These are phyloP conservation scores for Taxawa tesnikishii DNA, from an alignment of 2,329 filamentous ascomycete species.

Conservation along the genomic window DNA sequence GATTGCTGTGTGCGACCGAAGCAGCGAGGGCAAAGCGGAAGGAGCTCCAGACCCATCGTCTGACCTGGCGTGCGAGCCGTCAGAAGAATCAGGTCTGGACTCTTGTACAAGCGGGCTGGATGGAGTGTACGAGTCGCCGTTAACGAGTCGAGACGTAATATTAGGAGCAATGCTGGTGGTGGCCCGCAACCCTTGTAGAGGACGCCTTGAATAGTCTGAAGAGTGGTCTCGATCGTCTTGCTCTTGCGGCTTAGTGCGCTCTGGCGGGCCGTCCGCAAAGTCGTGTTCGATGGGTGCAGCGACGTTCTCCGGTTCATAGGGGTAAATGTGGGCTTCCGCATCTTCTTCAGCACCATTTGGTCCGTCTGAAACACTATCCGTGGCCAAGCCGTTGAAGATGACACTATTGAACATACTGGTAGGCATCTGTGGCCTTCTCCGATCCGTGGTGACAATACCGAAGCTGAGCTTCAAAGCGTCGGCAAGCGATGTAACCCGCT, in stretches of 20 bases:
- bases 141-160: constrained; percentile 12
- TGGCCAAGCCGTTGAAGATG: constrained; percentile 43
- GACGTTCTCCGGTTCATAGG: constrained; percentile 7
- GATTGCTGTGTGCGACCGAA: constrained; percentile 14
- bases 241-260: constrained; percentile 5
- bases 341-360: constrained; percentile 15
- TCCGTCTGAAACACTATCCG: constrained; percentile 9
- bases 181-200: constrained; percentile 10
- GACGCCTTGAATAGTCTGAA: constrained; percentile 2
- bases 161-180: constrained; percentile 10
- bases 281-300: constrained; percentile 14
- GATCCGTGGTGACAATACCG: constrained; percentile 84
- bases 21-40: constrained; percentile 6
- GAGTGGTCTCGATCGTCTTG: constrained; percentile 3
- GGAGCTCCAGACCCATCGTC: neutral
- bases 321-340: constrained; percentile 18
- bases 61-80: neutral
- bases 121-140: constrained; percentile 11
- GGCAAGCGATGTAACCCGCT: constrained; percentile 88
- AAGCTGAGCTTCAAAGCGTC: constrained; percentile 97
- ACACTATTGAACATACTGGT: constrained; percentile 66
- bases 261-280: constrained; percentile 12
- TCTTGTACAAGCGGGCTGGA: constrained; percentile 20
- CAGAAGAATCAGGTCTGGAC: constrained; percentile 16
- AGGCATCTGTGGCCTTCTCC: constrained; percentile 34